phyloP scores from a whole-genome alignment of 352 stramenopile species.

The Saprolegnia diclina region DNA sequence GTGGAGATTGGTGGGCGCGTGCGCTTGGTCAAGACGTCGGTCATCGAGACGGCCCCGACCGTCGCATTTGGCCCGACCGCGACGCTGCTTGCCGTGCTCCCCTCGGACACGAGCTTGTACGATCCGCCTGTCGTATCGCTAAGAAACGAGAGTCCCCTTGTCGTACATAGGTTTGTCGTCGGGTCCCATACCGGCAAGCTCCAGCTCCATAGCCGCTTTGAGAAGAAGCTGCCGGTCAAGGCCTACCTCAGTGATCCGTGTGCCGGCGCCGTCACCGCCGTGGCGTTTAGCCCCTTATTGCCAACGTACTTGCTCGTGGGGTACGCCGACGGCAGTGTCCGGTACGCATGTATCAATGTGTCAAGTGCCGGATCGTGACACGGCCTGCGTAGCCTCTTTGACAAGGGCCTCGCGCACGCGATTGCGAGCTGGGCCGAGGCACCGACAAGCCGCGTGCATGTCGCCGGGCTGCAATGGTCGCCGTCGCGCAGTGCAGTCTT shows the following conservation, averaged over 20 bases:
- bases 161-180: slow-evolving; percentile 43
- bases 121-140: not conserved
- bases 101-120: slow-evolving; percentile 53
- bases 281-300: slow-evolving; percentile 50
- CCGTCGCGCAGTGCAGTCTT: slow-evolving; percentile 46
- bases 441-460: slow-evolving; percentile 28
- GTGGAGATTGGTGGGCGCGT: slow-evolving; percentile 56
- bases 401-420: slow-evolving; percentile 33
- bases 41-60: slow-evolving; percentile 40
- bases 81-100: slow-evolving; percentile 46
- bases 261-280: slow-evolving; percentile 36
- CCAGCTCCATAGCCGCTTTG: slow-evolving; percentile 41
- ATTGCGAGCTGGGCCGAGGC: slow-evolving; percentile 53
- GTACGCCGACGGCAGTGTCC: slow-evolving; percentile 45
- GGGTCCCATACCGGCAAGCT: slow-evolving; percentile 41
- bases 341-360: slow-evolving; percentile 2
- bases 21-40: slow-evolving; percentile 58
- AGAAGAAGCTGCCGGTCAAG: slow-evolving; percentile 27
- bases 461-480: slow-evolving; percentile 47
- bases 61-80: slow-evolving; percentile 40
- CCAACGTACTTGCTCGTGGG: slow-evolving; percentile 55
- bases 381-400: slow-evolving; percentile 39
- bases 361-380: not conserved
- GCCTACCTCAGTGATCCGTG: not conserved
- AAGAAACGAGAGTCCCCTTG: not conserved